phyloP scores from a whole-genome alignment of 1,284 basidiomycete genomes.

The Apiotrichum domesticum region DNA sequence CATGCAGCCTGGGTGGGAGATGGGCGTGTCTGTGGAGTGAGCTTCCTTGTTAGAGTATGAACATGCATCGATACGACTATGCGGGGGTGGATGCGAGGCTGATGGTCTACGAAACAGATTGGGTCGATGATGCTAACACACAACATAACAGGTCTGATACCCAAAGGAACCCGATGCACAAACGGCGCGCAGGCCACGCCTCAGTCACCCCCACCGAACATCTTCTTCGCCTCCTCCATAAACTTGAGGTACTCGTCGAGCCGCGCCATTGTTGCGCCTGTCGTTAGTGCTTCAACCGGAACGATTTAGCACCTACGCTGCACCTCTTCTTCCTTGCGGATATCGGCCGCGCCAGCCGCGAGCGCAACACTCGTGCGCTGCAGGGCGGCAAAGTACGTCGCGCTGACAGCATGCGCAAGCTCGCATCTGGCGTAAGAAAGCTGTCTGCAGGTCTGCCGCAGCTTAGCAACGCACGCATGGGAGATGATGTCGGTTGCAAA shows the following conservation, averaged over 20 bases:
- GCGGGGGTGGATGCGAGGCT: too few species aligned
- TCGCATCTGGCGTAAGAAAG: neutral
- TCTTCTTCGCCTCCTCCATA: too few species aligned
- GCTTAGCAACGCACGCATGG: neutral
- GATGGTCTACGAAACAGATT: too few species aligned
- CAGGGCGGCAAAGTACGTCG: slow-evolving; percentile 19
- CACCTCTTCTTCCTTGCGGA: slow-evolving; percentile 23
- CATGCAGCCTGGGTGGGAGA: slow-evolving; percentile 44
- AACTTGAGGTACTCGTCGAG: too few species aligned
- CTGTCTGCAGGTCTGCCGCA: neutral
- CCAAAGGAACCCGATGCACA: too few species aligned
- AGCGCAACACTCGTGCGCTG: slow-evolving; percentile 13
- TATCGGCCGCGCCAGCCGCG: slow-evolving; percentile 15
- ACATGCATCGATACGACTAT: neutral
- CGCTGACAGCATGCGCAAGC: slow-evolving; percentile 13
- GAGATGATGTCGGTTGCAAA: neutral
- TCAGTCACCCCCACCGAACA: too few species aligned
- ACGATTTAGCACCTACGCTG: slow-evolving; percentile 22
- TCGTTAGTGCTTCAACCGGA: too few species aligned
- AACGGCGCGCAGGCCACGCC: too few species aligned
- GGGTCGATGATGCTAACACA: too few species aligned
- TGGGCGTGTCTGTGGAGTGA: slow-evolving; percentile 30
- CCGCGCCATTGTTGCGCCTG: too few species aligned
- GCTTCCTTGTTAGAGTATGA: neutral
- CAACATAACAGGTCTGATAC: too few species aligned